Conservation (phyloP, 495 filamentous ascomycete species). For the Penicillium angulare region DNA sequence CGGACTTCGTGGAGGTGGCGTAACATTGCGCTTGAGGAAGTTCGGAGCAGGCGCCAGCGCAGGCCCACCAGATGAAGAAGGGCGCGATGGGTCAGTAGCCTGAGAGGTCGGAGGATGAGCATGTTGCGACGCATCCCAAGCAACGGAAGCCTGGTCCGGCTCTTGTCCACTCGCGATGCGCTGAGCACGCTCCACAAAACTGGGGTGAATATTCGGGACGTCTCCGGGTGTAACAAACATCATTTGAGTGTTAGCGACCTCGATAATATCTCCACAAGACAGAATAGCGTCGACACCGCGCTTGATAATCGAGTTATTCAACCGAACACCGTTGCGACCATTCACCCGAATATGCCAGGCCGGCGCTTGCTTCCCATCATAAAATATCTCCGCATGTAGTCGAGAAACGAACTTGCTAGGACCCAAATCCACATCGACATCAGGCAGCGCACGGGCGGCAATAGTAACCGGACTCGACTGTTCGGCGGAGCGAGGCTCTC, state of each 20-base stretch:
- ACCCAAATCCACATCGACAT: constrained; percentile 87
- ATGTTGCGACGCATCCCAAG: constrained; percentile 42
- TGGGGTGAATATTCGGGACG: constrained; percentile 56
- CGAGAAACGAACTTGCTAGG: constrained; percentile 91
- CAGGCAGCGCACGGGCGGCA: constrained; percentile 43
- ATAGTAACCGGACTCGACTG: constrained; percentile 47
- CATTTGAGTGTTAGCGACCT: constrained; percentile 92
- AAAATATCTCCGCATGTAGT: constrained; percentile 82
- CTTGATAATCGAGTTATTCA: constrained; percentile 69
- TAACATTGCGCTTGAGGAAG: constrained; percentile 66
- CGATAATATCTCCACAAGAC: constrained; percentile 81
- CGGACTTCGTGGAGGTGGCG: constrained; percentile 56
- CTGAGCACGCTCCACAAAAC: constrained; percentile 51
- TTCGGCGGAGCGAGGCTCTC: constrained; percentile 41
- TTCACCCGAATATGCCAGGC: constrained; percentile 82
- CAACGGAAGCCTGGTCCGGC: constrained; percentile 22
- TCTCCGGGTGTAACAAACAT: constrained; percentile 87
- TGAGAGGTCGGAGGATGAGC: constrained; percentile 36
- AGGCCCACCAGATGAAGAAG: constrained; percentile 42
- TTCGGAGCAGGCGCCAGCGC: constrained; percentile 68
- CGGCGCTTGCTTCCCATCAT: constrained; percentile 58
- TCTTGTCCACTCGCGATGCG: constrained; percentile 48
- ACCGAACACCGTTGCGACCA: constrained; percentile 83
- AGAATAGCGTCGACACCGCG: constrained; percentile 62
- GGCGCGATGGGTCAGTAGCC: constrained; percentile 23